Base-by-base conservation (phyloP, 2,329 filamentous ascomycete species). In the Neurospora sp. region DNA sequence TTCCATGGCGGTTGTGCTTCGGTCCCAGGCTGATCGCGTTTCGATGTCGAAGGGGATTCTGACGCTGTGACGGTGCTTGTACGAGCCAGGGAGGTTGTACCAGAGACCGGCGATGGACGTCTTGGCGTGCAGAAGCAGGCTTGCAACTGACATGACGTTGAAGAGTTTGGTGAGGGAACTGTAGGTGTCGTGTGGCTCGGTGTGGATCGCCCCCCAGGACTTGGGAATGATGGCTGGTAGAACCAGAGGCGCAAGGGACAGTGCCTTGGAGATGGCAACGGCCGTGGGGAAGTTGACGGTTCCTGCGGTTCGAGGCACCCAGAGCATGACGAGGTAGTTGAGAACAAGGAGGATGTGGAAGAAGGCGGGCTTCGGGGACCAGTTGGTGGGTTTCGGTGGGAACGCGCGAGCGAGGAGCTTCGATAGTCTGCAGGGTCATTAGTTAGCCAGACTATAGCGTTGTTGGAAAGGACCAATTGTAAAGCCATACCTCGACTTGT, bases 21-120 rank as follows among this genome's bases (percentile, higher is more conserved):
- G 82, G 70, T 85, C 82, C 77, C 81, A 82, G 4, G 77, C 78
- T 36, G 80, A 81, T 15, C 79, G 79, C 72, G 83, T 79, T 69
- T 84, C 80, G 8, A 79, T 76, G 57, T 86, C 82, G 75, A 84
- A 82, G 0, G 82, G 81, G 28, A 84, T 75, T 19, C 83, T 77
- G 57, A 80, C 76, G 74, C 81, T 85, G 72, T 85, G 84, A 1
- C 83, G 80, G 72, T 88, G 83, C 66, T 82, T 79, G 70, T 84
- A 80, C 4, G 82, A 79, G 17, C 80, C 77, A 0, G 86, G 85
- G 0, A 82, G 78, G 70, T 84, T 87, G 71, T 81, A 81, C 15
- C 81, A 74, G 17, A 88, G 74, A 3, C 80, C 83, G 17, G 79
- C 74, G 17, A 80, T 70, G 15, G 82, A 84, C 3, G 81, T 79